phyloP scores from a whole-genome alignment of 345 rosid species.

The Tarenaya hassleriana region DNA sequence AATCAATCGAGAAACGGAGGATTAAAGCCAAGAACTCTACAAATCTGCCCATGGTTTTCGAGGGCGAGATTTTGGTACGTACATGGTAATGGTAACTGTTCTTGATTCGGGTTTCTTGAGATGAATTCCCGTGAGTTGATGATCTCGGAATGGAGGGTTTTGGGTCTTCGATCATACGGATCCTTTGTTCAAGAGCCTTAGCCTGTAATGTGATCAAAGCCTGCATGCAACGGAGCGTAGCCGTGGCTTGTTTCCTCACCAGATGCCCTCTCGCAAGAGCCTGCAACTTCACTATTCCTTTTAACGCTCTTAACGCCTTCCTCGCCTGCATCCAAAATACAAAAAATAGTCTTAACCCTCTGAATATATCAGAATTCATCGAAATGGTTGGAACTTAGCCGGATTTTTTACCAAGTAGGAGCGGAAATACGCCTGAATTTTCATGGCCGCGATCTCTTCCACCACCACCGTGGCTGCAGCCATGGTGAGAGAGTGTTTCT shows the following conservation, averaged over 20 bases:
- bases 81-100: constrained; percentile 25
- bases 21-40: too few species aligned
- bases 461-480: constrained; percentile 6
- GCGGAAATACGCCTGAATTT: constrained; percentile 77
- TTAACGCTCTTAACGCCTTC: constrained; percentile 78
- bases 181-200: constrained; percentile 68
- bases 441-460: constrained; percentile 62
- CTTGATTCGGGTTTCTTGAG: constrained; percentile 31
- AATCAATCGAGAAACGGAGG: not conserved
- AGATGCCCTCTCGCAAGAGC: constrained; percentile 85
- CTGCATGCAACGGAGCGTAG: constrained; percentile 84
- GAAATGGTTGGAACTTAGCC: not conserved
- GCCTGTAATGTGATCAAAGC: constrained; percentile 74
- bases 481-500: not conserved
- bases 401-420: constrained; percentile 56
- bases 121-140: constrained; percentile 46
- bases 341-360: not conserved
- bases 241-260: constrained; percentile 83
- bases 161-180: constrained; percentile 43
- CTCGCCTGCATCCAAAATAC: constrained; percentile 51
- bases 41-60: too few species aligned
- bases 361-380: not conserved
- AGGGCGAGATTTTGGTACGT: too few species aligned
- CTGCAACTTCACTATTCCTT: constrained; percentile 84
- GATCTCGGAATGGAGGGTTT: constrained; percentile 38